phyloP scores from a whole-genome alignment of 2,329 filamentous ascomycete genomes.

The Dactylonectria estremocensis region DNA sequence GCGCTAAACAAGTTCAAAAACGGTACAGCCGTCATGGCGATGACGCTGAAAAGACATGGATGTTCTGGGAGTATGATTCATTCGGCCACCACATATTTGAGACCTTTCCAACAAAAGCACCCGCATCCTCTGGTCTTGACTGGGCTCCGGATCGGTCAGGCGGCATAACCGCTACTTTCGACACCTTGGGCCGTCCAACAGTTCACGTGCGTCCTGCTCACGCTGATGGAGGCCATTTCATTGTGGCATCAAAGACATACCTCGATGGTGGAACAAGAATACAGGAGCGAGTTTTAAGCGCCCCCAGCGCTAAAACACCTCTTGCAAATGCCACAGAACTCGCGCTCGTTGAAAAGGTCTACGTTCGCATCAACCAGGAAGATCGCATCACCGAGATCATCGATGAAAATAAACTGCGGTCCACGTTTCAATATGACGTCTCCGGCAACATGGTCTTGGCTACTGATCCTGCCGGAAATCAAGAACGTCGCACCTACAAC shows the following conservation, averaged over 20 bases:
- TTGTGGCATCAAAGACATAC: slow-evolving; percentile 7
- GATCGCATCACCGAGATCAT: background rate
- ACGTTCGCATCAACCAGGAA: slow-evolving; percentile 3
- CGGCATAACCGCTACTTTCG: background rate
- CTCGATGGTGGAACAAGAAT: slow-evolving; percentile 6
- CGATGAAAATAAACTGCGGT: background rate
- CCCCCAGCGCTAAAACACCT: background rate
- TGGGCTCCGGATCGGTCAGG: background rate
- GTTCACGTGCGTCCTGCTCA: slow-evolving; percentile 1
- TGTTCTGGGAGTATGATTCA: slow-evolving; percentile 2
- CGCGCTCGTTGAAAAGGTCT: background rate
- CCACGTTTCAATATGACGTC: background rate
- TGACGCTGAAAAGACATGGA: slow-evolving; percentile 1
- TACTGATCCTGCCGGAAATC: background rate
- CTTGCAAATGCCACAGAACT: slow-evolving; percentile 3
- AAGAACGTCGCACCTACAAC: slow-evolving; percentile 3
- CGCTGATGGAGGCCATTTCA: slow-evolving; percentile 4
- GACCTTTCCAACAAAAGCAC: background rate
- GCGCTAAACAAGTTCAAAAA: slow-evolving; percentile 8
- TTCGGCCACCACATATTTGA: background rate
- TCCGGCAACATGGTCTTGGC: slow-evolving; percentile 5
- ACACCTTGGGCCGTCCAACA: background rate
- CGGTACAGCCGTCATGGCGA: background rate
- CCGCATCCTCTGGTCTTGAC: background rate
- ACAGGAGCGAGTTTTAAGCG: background rate